Percentiles rank a stretch among this genome's conserved stretches.
These are phyloP conservation scores for Sporobolomyces pararoseus DNA, from an alignment of 768 basidiomycete species.

Conservation along the genomic window DNA sequence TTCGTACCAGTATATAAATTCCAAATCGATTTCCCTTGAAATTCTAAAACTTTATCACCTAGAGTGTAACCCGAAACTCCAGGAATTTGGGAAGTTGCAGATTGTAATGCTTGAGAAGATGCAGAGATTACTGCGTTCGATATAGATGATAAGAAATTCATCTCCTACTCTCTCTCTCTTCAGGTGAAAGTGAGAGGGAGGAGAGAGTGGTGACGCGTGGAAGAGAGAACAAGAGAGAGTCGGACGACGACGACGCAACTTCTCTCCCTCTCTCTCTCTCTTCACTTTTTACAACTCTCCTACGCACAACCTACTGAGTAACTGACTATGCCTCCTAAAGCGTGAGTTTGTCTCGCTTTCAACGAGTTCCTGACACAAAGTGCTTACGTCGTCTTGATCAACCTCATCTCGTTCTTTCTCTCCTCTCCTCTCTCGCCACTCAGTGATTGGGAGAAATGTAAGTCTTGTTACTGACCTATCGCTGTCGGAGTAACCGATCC, in stretches of 20 bases:
- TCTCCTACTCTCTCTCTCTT: constrained; percentile 3
- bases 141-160: constrained; percentile 38
- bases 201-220: not conserved
- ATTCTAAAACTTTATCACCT: constrained; percentile 32
- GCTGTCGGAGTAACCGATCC: no score
- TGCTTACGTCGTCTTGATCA: constrained; percentile 28
- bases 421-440: not conserved
- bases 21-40: constrained; percentile 70
- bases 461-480: no score
- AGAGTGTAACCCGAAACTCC: constrained; percentile 40
- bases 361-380: not conserved
- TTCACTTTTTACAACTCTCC: not conserved
- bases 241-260: not conserved
- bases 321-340: constrained; percentile 78
- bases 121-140: constrained; percentile 31
- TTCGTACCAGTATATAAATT: constrained; percentile 81
- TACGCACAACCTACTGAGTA: not conserved
- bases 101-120: constrained; percentile 19
- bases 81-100: constrained; percentile 34
- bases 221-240: not conserved
- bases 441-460: constrained; percentile 99
- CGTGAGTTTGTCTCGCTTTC: constrained; percentile 57
- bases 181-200: not conserved
- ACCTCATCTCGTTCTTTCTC: not conserved
- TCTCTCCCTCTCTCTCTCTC: no score